Base-by-base conservation (phyloP, 768 basidiomycete genomes). In the Termitomyces heimii region DNA sequence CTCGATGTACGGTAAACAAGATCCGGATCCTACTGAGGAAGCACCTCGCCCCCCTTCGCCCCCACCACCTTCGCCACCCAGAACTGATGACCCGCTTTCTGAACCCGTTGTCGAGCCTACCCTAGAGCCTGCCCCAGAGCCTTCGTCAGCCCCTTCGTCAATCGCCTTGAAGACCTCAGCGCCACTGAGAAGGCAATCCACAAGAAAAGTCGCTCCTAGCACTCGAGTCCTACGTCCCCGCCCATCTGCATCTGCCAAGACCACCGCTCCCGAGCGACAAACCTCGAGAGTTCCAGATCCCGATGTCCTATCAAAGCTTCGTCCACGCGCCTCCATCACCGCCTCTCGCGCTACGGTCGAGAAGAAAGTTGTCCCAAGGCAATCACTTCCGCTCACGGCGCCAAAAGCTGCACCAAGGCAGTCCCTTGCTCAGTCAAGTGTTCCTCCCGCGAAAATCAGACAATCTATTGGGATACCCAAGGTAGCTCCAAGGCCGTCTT, bases 311-410 rank as follows among this genome's bases (percentile, higher is more conserved):
- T 40, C 35, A 2, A 55, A 45, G 14, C 28, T 39, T 5, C 54
- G 54, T 46, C 45, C 54, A n/a, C 47, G 55, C 20, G 39, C 28
- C 14, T 56, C 55, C 20, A 49, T 56, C n/a, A 39, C 55, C 22
- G 42, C 55, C 26, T 20, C 37, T 29, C 24, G 31, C 35, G n/a
- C n/a, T n/a, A 18, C 42, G 16, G 13, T 22, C 2, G 40, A 48
- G 32, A 56, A 50, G 40, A 56, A 56, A 39, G 39, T 31, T 29
- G 24, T 20, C 7, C 4, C 28, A 16, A 55, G 37, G 16, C 45
- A 28, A 31, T 55, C 54, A 37, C 37, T 40, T n/a, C 24, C 54
- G 29, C 20, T 24, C 46, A 10, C 26, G 13, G 34, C 45, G 14
- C 26, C 26, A 14, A 55, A 39, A 31, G 12, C 28, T 22, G 46